phyloP scores from a whole-genome alignment of 139 green algal genomes.

The Chloropicon primus region DNA sequence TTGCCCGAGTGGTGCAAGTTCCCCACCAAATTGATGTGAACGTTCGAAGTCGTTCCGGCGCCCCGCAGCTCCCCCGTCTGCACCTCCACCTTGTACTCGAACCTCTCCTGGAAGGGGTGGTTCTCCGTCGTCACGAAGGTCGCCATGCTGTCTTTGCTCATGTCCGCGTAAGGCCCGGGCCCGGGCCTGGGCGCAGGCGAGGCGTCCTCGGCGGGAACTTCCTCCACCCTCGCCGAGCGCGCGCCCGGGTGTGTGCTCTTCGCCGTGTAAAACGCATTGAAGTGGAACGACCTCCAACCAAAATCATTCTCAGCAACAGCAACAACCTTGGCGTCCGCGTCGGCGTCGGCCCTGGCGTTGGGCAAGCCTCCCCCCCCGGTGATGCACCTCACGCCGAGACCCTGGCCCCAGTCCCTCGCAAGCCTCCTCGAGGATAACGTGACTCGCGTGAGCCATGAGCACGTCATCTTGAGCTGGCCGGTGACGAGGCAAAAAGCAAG shows the following conservation, averaged over 20 bases:
- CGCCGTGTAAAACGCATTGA: neutral
- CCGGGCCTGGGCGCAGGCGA: too few relatives aligned
- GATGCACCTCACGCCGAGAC: too few relatives aligned
- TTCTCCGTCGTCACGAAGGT: neutral
- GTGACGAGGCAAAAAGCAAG: too few relatives aligned
- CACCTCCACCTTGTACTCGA: constrained; percentile 21
- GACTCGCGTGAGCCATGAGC: too few relatives aligned
- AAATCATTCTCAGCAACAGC: too few relatives aligned
- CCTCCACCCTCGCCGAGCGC: neutral
- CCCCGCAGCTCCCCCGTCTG: constrained; percentile 68
- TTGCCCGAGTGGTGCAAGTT: constrained; percentile 22
- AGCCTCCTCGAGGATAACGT: too few relatives aligned
- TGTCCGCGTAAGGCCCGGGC: neutral
- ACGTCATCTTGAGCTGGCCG: too few relatives aligned
- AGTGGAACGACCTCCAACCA: neutral
- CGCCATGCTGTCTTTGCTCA: neutral
- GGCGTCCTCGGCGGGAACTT: neutral
- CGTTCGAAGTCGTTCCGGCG: constrained; percentile 40
- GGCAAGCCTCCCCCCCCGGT: too few relatives aligned
- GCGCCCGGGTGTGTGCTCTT: neutral
- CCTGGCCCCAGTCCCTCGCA: too few relatives aligned
- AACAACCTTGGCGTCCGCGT: too few relatives aligned
- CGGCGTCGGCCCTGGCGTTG: too few relatives aligned
- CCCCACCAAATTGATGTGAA: constrained; percentile 37
- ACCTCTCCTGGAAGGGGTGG: neutral